A percentile compares a stretch with the other conserved stretches of the same genome.
Conservation (phyloP, 1,284 basidiomycete species). For the Boletellus dicymbophilus region DNA sequence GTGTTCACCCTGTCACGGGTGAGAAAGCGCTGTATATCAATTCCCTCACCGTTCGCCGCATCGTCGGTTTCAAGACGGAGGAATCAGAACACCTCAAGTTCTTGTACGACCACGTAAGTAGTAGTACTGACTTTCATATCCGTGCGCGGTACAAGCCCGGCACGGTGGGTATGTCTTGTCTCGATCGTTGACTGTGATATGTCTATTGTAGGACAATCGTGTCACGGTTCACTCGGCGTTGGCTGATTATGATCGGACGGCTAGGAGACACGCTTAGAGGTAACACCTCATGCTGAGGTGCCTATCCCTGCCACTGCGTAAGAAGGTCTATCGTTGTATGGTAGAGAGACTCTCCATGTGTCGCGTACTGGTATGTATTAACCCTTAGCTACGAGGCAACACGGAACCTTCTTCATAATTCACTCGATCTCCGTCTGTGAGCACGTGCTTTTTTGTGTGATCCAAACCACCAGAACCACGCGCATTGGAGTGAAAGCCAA, state of each 20-base stretch:
- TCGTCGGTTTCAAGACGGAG: constrained; percentile 68
- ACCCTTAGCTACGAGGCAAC: too few relatives aligned
- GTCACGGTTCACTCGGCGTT: constrained; percentile 51
- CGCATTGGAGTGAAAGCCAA: too few relatives aligned
- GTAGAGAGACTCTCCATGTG: too few relatives aligned
- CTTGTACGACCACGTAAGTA: constrained; percentile 55
- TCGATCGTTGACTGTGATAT: too few relatives aligned
- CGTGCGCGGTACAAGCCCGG: constrained; percentile 45
- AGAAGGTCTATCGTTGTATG: neutral
- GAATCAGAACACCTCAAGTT: constrained; percentile 68
- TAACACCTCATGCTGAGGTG: constrained; percentile 56
- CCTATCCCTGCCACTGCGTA: constrained; percentile 38
- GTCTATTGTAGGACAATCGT: constrained; percentile 52
- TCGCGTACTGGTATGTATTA: too few relatives aligned
- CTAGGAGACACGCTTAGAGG: constrained; percentile 51
- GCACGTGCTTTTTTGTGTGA: too few relatives aligned
- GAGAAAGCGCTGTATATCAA: constrained; percentile 70
- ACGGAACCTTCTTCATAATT: too few relatives aligned
- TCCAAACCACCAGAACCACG: too few relatives aligned
- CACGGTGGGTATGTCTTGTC: constrained; percentile 47
- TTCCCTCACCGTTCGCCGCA: constrained; percentile 60
- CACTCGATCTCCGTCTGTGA: too few relatives aligned
- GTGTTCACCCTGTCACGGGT: constrained; percentile 65
- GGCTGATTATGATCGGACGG: constrained; percentile 43
- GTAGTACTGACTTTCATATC: constrained; percentile 48